These are phyloP conservation scores for Mycosphaerella sp. DNA, from an alignment of 2,329 filamentous ascomycete genomes.

Conservation along the genomic window DNA sequence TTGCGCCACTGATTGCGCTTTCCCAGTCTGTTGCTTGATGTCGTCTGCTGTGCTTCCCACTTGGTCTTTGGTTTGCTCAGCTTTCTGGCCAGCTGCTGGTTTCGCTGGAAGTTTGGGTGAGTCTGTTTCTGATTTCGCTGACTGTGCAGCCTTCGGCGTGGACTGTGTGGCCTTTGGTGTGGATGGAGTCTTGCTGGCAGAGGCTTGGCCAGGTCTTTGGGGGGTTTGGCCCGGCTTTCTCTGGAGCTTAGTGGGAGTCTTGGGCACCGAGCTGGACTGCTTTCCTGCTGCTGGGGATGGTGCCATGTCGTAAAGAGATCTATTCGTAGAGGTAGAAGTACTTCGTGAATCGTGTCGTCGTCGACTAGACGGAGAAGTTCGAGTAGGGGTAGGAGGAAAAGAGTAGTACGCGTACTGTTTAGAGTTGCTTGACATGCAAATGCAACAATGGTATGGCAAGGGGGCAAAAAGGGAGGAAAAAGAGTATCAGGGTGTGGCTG, in stretches of 20 bases:
- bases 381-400: slow-evolving; percentile 46
- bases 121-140: slow-evolving; percentile 35
- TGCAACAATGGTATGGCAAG: slow-evolving; percentile 13
- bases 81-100: slow-evolving; percentile 35
- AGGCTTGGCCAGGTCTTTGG: slow-evolving; percentile 9
- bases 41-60: slow-evolving; percentile 30
- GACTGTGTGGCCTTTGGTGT: slow-evolving; percentile 15
- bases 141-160: slow-evolving; percentile 28
- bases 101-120: slow-evolving; percentile 32
- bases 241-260: slow-evolving; percentile 48
- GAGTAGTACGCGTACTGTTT: slow-evolving; percentile 48
- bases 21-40: slow-evolving; percentile 34
- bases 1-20: slow-evolving; percentile 34
- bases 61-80: slow-evolving; percentile 33
- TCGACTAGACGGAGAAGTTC: slow-evolving; percentile 37
- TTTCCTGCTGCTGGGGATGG: slow-evolving; percentile 48
- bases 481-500: slow-evolving; percentile 20
- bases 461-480: slow-evolving; percentile 15
- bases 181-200: slow-evolving; percentile 16
- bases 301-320: slow-evolving; percentile 40
- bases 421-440: slow-evolving; percentile 46
- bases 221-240: slow-evolving; percentile 28
- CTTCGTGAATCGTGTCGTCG: slow-evolving; percentile 25
- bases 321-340: slow-evolving; percentile 30
- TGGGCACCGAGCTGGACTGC: slow-evolving; percentile 39